A percentile compares a stretch with the other conserved stretches of the same genome.
Conservation (phyloP, 306 rosid species). For the Acacia crassicarpa region DNA sequence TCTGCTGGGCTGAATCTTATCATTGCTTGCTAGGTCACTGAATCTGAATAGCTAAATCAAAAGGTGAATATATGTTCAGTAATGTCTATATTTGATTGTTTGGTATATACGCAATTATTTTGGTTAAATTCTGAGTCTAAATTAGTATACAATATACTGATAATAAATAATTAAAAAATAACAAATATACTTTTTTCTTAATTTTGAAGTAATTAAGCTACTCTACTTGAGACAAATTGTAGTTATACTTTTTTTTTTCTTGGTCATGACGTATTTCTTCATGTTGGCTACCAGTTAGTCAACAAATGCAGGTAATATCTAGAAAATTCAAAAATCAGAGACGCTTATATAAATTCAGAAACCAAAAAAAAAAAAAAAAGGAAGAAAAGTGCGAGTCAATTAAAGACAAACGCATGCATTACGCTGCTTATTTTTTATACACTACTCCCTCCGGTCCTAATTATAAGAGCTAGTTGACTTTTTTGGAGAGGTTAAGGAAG, state of each 20-base stretch:
- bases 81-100: not conserved
- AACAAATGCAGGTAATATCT: slow-evolving; percentile 51
- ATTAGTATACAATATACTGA: too few species aligned
- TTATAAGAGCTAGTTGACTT: too few species aligned
- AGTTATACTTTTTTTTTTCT: not conserved
- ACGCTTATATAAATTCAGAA: not conserved
- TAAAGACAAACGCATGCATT: not conserved
- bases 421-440: not conserved
- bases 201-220: not conserved
- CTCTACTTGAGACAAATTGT: not conserved
- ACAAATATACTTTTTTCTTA: not conserved
- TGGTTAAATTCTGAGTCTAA: not conserved
- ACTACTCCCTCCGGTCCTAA: too few species aligned
- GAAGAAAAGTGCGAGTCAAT: slow-evolving; percentile 2
- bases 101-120: not conserved
- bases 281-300: slow-evolving; percentile 39
- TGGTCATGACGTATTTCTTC: not conserved
- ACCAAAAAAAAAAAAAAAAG: not conserved
- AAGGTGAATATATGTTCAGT: not conserved
- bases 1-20: too few species aligned
- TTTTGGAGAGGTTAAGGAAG: too few species aligned
- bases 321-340: slow-evolving; percentile 27
- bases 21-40: too few species aligned
- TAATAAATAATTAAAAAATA: not conserved
- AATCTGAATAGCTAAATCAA: not conserved